Evolutionary conservation across 2,329 filamentous ascomycete species (phyloP).

Genomic region (Beauveria asiatica): DNA sequence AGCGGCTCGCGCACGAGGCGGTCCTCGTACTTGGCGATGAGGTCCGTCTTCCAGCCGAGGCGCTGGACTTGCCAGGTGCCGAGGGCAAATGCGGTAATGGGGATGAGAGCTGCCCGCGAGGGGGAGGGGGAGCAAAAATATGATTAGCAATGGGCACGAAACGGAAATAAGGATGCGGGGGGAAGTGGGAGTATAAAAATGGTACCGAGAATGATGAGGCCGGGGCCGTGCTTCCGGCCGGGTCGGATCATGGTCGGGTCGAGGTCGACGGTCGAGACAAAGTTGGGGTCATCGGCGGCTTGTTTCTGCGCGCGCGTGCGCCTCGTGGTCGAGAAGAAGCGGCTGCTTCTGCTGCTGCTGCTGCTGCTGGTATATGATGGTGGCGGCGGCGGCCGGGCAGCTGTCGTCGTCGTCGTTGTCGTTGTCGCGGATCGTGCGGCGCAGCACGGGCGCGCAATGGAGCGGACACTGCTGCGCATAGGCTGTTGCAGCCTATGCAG

Average conservation of each 20-base stretch:
- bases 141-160: constrained; percentile 3
- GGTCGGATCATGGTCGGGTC: constrained; percentile 72
- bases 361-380: neutral
- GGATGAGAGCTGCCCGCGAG: constrained; percentile 62
- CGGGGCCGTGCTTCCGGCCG: constrained; percentile 65
- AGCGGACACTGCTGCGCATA: neutral
- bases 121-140: too few relatives aligned
- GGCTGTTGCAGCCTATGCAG: constrained; percentile 19
- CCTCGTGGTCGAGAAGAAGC: constrained; percentile 14
- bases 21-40: constrained; percentile 88
- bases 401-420: neutral
- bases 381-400: neutral
- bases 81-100: constrained; percentile 79
- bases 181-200: constrained; percentile 16
- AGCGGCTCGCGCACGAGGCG: constrained; percentile 77
- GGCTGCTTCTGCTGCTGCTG: neutral
- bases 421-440: constrained; percentile 1
- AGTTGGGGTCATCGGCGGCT: constrained; percentile 66
- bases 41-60: constrained; percentile 85
- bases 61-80: constrained; percentile 95
- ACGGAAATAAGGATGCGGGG: neutral
- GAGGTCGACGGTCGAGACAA: constrained; percentile 79
- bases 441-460: constrained; percentile 2
- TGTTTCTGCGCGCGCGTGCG: constrained; percentile 25
- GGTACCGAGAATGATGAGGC: constrained; percentile 66